A percentile compares a stretch with the other conserved stretches of the same genome.
These are phyloP conservation scores for Sparassis latifolia DNA, from an alignment of 1,284 basidiomycete genomes.

Conservation along the genomic window DNA sequence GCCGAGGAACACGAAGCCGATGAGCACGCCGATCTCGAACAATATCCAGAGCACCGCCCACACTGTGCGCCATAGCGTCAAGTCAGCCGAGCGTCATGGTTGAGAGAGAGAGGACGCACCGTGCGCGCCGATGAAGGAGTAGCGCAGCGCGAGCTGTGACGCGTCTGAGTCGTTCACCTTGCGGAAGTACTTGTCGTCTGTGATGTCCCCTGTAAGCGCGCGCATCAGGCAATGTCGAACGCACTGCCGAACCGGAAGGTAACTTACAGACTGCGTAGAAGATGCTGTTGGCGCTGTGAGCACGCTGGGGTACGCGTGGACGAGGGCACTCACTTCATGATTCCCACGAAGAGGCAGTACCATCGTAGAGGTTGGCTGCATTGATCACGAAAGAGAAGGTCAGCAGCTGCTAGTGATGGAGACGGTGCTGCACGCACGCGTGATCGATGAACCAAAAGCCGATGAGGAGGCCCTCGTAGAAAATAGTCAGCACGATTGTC, in stretches of 20 bases:
- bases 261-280: constrained; percentile 71
- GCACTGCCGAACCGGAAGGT: too few relatives aligned
- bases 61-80: constrained; percentile 31
- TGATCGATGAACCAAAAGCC: constrained; percentile 85
- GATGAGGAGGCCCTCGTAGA: constrained; percentile 70
- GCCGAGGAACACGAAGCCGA: constrained; percentile 66
- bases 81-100: constrained; percentile 1
- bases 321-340: constrained; percentile 64
- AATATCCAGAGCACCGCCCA: constrained; percentile 75
- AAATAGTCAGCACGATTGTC: constrained; percentile 68
- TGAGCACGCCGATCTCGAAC: constrained; percentile 60
- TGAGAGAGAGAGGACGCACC: constrained; percentile 33
- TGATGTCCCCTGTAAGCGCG: constrained; percentile 63
- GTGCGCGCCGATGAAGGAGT: constrained; percentile 58
- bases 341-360: constrained; percentile 77
- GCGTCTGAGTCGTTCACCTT: constrained; percentile 81
- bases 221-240: neutral
- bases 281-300: constrained; percentile 36
- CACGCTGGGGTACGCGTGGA: neutral
- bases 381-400: neutral
- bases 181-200: constrained; percentile 81
- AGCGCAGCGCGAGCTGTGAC: constrained; percentile 69
- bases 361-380: constrained; percentile 59
- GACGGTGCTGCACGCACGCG: constrained; percentile 41
- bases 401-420: neutral